Evolutionary conservation across 768 basidiomycete genomes (phyloP).

Genomic region (Chlorophyllum brunneum): DNA sequence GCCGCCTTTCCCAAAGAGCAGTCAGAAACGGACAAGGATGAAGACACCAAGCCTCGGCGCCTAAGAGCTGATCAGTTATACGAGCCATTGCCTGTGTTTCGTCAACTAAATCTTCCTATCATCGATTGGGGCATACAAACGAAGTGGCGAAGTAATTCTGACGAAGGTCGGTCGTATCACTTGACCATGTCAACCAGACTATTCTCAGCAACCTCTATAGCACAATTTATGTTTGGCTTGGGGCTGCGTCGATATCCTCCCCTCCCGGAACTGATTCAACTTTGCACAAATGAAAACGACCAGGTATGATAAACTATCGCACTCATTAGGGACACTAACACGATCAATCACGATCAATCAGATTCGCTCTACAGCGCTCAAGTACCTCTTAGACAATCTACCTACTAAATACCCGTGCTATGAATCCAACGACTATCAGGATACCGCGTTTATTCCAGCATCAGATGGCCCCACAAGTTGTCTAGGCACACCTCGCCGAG

Average conservation of each 20-base stretch:
- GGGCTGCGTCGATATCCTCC: conserved; percentile 70
- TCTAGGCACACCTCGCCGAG: conserved; percentile 64
- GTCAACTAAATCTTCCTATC: conserved; percentile 72
- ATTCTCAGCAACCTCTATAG: conserved; percentile 32
- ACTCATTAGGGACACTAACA: background rate
- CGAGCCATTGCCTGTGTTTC: conserved; percentile 73
- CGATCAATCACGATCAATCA: conserved; percentile 13
- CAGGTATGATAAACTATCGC: conserved; percentile 21
- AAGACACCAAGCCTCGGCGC: conserved; percentile 36
- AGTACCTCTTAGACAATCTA: conserved; percentile 80
- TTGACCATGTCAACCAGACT: background rate
- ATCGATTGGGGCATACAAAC: conserved; percentile 80
- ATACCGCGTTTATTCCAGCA: conserved; percentile 79
- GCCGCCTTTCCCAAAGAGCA: conserved; percentile 71
- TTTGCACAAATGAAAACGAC: conserved; percentile 59
- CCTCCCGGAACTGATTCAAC: conserved; percentile 56
- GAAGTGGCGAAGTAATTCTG: conserved; percentile 80
- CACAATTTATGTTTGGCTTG: conserved; percentile 73
- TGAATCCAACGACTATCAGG: conserved; percentile 46
- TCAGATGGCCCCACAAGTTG: conserved; percentile 44
- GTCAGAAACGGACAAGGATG: conserved; percentile 15
- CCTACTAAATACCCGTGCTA: conserved; percentile 57
- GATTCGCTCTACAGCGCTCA: conserved; percentile 60
- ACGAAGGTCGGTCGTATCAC: conserved; percentile 64
- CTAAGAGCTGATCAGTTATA: conserved; percentile 75